Evolutionary conservation across 176 grass and related monocot species (phyloP), one percentile per base, ranked within the genome.

Genomic region (Cenchrus americanus): DNA sequence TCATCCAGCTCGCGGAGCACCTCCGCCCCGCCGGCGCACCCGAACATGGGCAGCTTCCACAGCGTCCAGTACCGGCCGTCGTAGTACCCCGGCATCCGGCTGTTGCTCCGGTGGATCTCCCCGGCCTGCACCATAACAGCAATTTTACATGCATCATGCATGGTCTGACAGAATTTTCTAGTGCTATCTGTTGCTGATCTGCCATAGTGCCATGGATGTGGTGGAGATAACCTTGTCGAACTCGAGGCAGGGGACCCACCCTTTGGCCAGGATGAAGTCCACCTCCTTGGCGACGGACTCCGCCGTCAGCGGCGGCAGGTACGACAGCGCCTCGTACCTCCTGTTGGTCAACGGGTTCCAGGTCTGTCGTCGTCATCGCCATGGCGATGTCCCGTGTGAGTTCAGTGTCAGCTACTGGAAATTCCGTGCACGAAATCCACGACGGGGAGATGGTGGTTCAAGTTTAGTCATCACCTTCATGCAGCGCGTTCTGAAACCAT

Each of bases 1-100:
- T 95, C 87, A 0, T 82, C 85, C 9, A 81, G 72, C 80, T 88
- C 87, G 0, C 60, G 64, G 14, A 94, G 80, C 62, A 94, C 82
- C 78, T 86, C 85, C 73, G 85, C 40, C 10, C 82, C 85, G 49
- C 87, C 89, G 19, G 62, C 72, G 86, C 94, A 93, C n/a, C 90
- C 85, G 49, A 92, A 88, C 90, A 92, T 86, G 14, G 85, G 85
- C 80, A 95, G 82, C 85, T 95, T 95, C 93, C 93, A 92, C 14
- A 95, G 75, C 23, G 82, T 90, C 93, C 90, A 90, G 83, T 89
- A 93, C 69, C 86, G 64, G 10, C 93, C 88, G 40, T 95, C 93
- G 82, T 90, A 92, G 83, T 92, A 92, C 32, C 93, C 89, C 1
- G 93, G 93, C 64, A 90, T 88, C 60, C 6, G 75, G 69, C 90